Evolutionary conservation across 2,329 filamentous ascomycete species (phyloP), one percentile per base, ranked within the genome.

Genomic region (Coniochaeta ligniaria): DNA sequence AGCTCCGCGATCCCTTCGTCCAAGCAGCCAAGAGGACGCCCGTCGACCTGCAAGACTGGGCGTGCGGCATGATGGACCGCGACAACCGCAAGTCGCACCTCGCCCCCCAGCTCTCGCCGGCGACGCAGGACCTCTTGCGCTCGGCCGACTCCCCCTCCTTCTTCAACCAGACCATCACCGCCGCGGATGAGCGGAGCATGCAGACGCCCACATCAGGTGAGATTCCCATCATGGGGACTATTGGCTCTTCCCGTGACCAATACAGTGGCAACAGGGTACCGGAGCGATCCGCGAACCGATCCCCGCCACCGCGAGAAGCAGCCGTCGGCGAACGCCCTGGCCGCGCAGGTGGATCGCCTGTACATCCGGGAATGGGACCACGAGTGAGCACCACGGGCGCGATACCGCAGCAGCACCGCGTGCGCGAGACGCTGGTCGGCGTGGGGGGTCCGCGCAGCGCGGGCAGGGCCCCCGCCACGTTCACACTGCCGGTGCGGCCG

Each of bases 21-120:
- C 92, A 96, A 75, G 95, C 95, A 59, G 95, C 95, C 57, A 98
- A 98, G 79, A 86, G 94, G 67, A 99, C 95, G 1, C 95, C 95
- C 0, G 95, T 99, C 58, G 90, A 99, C 72, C 82, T 99, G 36
- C 86, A 90, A 73, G 91, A 92, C 64, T 99, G 95, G 95, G 94
- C 95, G 24, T 86, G 96, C 57, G 88, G 91, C 69, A 85, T 98
- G 80, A 94, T 98, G 85, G 93, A 97, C 72, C 87, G 89, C 68
- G 91, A 97, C 74, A 96, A 97, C 75, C 91, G 95, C 72, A 96
- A 96, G 75, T 96, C 93, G 31, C 94, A 97, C 72, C 83, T 97
- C 41, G 90, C 88, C 17, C 92, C 92, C 36, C 88, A 90, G 69
- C 80, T 90, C 47, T 91, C 89, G 12, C 91, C 92, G 1, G 85